Percentiles rank a stretch among this genome's conserved stretches.
phyloP scores from a whole-genome alignment of 371 early-diverging fungal genomes.

The Choanephora cucurbitarum region DNA sequence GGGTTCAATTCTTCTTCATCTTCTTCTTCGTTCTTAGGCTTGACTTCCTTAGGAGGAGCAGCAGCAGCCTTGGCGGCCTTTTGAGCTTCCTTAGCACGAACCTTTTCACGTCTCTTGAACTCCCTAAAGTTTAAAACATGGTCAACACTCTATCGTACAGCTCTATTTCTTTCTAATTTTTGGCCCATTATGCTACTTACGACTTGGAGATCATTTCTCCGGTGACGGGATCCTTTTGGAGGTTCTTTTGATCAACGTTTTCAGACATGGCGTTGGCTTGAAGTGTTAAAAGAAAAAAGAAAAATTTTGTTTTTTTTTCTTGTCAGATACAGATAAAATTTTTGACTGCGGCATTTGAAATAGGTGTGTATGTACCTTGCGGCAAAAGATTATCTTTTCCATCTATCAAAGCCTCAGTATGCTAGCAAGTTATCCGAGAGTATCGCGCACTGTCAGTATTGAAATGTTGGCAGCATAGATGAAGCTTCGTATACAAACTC shows the following conservation, averaged over 20 bases:
- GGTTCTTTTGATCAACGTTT: conserved; percentile 60
- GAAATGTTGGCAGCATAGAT: too few species aligned
- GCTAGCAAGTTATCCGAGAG: too few species aligned
- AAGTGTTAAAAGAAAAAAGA: conserved; percentile 6
- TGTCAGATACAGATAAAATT: background rate
- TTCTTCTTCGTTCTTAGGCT: conserved; percentile 65
- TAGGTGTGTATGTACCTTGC: background rate
- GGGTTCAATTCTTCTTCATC: conserved; percentile 87
- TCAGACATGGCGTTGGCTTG: conserved; percentile 19
- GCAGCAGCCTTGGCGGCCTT: conserved; percentile 66
- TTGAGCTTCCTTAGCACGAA: conserved; percentile 82
- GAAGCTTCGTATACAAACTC: too few species aligned
- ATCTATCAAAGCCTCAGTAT: background rate
- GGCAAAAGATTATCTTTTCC: background rate
- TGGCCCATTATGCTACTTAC: conserved; percentile 50
- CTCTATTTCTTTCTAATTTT: background rate
- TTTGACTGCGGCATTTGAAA: background rate
- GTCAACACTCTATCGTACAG: background rate
- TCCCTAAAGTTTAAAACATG: conserved; percentile 64
- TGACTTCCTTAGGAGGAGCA: conserved; percentile 59
- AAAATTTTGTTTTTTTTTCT: conserved; percentile 6
- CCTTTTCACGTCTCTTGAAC: conserved; percentile 91
- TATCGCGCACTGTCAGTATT: too few species aligned
- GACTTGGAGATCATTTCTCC: conserved; percentile 96
- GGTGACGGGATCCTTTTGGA: conserved; percentile 85